Conservation (phyloP, 345 rosid genomes). For the Streptanthus diversifolius region DNA sequence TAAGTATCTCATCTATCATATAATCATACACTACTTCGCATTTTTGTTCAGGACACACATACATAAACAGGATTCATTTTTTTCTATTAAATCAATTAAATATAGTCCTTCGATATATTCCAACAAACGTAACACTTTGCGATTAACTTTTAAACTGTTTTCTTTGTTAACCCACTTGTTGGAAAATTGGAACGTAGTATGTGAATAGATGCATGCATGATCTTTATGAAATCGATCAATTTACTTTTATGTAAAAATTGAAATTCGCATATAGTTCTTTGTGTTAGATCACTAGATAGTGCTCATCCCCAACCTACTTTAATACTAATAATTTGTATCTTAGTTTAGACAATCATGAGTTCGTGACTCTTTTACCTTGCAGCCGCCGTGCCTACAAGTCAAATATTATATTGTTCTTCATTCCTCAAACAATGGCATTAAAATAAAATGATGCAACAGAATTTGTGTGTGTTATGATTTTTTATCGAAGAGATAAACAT, state of each 20-base stretch:
- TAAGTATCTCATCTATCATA: not conserved
- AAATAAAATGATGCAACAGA: not conserved
- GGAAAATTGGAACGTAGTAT: conserved; percentile 2
- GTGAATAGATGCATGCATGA: conserved; percentile 26
- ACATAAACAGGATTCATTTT: too few species aligned
- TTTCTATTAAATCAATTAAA: too few species aligned
- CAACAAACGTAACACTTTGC: not conserved
- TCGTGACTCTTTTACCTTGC: conserved; percentile 2
- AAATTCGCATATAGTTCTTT: not conserved
- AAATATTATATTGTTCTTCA: not conserved
- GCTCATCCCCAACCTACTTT: conserved; percentile 5
- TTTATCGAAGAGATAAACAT: not conserved
- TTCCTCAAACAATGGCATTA: not conserved
- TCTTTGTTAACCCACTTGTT: conserved; percentile 15
- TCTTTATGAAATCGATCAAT: not conserved
- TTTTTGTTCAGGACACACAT: not conserved
- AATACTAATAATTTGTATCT: not conserved
- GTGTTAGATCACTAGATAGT: conserved; percentile 1
- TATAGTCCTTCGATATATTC: not conserved
- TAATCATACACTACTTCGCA: not conserved
- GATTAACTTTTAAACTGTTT: not conserved
- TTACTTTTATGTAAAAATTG: not conserved
- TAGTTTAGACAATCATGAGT: conserved; percentile 12
- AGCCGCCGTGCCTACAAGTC: conserved; percentile 3
- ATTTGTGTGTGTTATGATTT: not conserved